Conservation (phyloP, 176 grass and related monocot genomes). For the Echinochloa phyllopogon region DNA sequence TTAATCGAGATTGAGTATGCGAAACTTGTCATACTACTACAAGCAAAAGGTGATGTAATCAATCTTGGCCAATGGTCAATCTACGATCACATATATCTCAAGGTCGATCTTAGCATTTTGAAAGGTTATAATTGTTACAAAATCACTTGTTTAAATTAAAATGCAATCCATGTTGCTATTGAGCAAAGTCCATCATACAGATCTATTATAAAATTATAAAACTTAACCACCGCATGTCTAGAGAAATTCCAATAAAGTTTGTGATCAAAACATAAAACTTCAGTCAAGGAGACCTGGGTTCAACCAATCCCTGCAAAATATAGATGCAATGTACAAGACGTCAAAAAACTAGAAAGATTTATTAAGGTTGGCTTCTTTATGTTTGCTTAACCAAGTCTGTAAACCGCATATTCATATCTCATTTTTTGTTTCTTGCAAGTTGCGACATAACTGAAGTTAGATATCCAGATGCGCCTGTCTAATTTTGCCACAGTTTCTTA, state of each 20-base stretch:
- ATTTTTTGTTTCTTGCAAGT: neutral
- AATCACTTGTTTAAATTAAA: slow-evolving; percentile 40
- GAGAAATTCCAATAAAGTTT: slow-evolving; percentile 24
- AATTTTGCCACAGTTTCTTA: neutral
- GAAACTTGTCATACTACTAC: no score
- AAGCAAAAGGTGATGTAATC: neutral
- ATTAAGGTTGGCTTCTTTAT: neutral
- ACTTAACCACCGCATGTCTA: slow-evolving; percentile 3
- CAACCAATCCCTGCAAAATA: slow-evolving; percentile 87
- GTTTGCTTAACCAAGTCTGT: neutral
- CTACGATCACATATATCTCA: neutral
- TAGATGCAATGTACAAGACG: neutral
- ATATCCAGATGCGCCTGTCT: neutral
- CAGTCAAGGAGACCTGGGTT: slow-evolving; percentile 78
- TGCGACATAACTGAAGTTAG: neutral
- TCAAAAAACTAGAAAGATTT: slow-evolving; percentile 25
- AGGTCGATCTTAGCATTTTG: neutral
- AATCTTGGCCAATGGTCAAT: neutral
- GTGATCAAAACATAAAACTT: slow-evolving; percentile 35
- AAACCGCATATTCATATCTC: neutral
- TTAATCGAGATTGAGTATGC: neutral
- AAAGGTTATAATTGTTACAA: slow-evolving; percentile 27
- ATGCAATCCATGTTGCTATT: slow-evolving; percentile 9
- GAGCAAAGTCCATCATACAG: neutral
- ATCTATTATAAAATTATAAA: neutral